Evolutionary conservation across 345 rosid genomes (phyloP).

Genomic region (Citrus cavaleriei): DNA sequence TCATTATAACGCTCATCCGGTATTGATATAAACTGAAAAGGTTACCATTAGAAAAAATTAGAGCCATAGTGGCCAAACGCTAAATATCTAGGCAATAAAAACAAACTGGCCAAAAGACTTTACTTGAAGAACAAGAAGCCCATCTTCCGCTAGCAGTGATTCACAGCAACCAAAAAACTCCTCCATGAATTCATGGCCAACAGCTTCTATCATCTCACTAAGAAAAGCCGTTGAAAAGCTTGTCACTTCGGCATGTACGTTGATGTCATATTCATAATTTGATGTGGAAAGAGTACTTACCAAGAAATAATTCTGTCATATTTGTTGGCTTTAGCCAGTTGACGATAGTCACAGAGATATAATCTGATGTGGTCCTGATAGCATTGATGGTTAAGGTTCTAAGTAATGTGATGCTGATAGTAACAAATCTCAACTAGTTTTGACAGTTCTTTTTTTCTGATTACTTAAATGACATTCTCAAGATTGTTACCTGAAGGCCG

Average conservation of each 20-base stretch:
- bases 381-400: neutral
- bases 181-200: constrained; percentile 94
- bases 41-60: neutral
- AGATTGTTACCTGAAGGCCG: constrained; percentile 63
- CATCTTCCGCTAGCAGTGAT: constrained; percentile 72
- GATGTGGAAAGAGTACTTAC: constrained; percentile 28
- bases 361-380: constrained; percentile 58
- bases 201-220: constrained; percentile 93
- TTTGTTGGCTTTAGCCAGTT: constrained; percentile 45
- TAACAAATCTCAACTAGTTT: too few species aligned
- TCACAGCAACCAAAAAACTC: constrained; percentile 70
- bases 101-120: neutral
- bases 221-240: constrained; percentile 11
- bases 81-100: neutral
- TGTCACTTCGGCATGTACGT: neutral
- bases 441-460: neutral
- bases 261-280: neutral
- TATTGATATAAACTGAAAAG: constrained; percentile 69
- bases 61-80: neutral
- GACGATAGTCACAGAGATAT: constrained; percentile 77
- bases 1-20: constrained; percentile 84
- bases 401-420: too few species aligned
- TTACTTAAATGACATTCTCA: neutral
- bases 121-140: constrained; percentile 84
- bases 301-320: constrained; percentile 87